These are phyloP conservation scores for Ophiocordyceps camponoti-leonardi DNA, from an alignment of 2,329 filamentous ascomycete genomes.

Conservation along the genomic window DNA sequence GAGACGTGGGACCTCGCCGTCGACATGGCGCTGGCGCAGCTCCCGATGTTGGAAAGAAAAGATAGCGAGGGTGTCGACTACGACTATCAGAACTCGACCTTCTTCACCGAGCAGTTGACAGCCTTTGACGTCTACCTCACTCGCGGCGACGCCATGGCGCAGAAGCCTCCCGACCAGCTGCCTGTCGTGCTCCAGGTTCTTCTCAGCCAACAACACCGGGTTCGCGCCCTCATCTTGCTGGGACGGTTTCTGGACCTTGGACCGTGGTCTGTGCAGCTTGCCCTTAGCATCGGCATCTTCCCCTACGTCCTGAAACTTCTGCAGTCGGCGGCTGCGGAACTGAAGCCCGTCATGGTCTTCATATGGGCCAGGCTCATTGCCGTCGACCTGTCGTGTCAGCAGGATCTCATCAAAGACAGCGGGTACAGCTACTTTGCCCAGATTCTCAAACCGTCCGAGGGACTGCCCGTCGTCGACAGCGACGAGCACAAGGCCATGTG, in stretches of 20 bases:
- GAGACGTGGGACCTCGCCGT: constrained; percentile 95
- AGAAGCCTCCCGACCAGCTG: constrained; percentile 82
- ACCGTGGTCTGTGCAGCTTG: constrained; percentile 96
- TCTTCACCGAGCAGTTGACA: constrained; percentile 93
- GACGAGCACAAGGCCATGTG: constrained; percentile 98
- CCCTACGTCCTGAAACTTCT: constrained; percentile 95
- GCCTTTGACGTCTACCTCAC: constrained; percentile 92
- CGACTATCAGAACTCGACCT: constrained; percentile 84
- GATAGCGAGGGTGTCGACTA: constrained; percentile 61
- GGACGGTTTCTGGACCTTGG: constrained; percentile 90
- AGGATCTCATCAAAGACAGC: constrained; percentile 88
- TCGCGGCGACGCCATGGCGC: constrained; percentile 61
- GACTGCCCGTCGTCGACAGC: constrained; percentile 69
- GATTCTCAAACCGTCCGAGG: constrained; percentile 71
- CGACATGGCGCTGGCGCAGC: constrained; percentile 80
- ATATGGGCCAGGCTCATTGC: constrained; percentile 96
- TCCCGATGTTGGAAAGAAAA: constrained; percentile 69
- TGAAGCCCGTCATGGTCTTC: constrained; percentile 98
- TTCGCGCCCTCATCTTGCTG: constrained; percentile 77
- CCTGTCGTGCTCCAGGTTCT: constrained; percentile 93
- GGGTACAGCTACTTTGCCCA: constrained; percentile 94
- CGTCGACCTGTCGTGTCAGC: constrained; percentile 85
- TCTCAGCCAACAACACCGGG: constrained; percentile 83
- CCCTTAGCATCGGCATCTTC: constrained; percentile 94
- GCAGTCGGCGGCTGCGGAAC: constrained; percentile 82